Evolutionary conservation across 2,329 filamentous ascomycete species (phyloP).

Genomic region (Lojkania enalia): DNA sequence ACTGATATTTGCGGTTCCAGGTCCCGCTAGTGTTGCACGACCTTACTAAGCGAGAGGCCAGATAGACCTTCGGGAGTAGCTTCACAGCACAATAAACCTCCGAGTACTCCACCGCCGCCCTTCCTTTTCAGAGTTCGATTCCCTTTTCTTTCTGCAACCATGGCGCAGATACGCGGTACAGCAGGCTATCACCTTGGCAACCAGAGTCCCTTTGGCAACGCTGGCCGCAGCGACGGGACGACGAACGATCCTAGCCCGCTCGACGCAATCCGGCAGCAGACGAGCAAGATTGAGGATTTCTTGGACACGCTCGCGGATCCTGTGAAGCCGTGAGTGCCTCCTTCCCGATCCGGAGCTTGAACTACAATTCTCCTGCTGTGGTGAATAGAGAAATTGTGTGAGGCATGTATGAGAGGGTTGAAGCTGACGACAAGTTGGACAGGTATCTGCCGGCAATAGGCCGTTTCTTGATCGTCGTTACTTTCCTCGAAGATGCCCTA

Average conservation of each 20-base stretch:
- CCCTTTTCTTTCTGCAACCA: slow-evolving; percentile 34
- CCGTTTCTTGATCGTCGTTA: slow-evolving; percentile 96
- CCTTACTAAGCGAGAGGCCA: background rate
- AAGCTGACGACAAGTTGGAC: slow-evolving; percentile 32
- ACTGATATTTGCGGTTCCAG: too few species aligned
- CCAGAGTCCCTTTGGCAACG: slow-evolving; percentile 70
- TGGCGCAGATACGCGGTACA: slow-evolving; percentile 64
- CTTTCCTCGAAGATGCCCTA: slow-evolving; percentile 94
- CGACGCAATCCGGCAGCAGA: slow-evolving; percentile 89
- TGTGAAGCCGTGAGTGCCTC: slow-evolving; percentile 80
- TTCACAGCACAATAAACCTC: slow-evolving; percentile 34
- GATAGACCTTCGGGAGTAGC: slow-evolving; percentile 19
- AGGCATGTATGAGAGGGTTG: background rate
- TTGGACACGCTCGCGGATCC: slow-evolving; percentile 87
- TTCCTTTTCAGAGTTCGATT: slow-evolving; percentile 6
- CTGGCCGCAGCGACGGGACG: slow-evolving; percentile 58
- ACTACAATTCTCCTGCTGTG: too few species aligned
- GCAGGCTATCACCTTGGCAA: slow-evolving; percentile 83
- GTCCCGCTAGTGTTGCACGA: background rate
- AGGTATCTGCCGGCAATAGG: slow-evolving; percentile 95
- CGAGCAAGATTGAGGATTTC: slow-evolving; percentile 96
- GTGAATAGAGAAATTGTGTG: background rate
- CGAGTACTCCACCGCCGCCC: slow-evolving; percentile 25
- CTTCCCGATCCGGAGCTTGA: too few species aligned
- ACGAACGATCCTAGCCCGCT: slow-evolving; percentile 74